Conservation (phyloP, 1,139 yeast species). For the Suhomyces wounanorum region DNA sequence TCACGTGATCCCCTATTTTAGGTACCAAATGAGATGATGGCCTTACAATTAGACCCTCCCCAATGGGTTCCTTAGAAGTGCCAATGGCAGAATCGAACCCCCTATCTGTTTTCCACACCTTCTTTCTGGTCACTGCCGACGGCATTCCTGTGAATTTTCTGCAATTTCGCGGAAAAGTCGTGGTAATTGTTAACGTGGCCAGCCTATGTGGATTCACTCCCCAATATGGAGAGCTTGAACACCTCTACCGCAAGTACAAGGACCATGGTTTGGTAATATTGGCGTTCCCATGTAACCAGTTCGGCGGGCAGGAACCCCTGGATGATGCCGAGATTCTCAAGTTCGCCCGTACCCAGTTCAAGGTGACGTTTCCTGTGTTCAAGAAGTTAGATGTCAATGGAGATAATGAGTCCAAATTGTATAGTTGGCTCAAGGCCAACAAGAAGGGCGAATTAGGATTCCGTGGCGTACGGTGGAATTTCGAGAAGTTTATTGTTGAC, state of each 20-base stretch:
- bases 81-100: neutral
- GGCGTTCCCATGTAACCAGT: slow-evolving; percentile 50
- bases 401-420: slow-evolving; percentile 30
- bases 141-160: slow-evolving; percentile 19
- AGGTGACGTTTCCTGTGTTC: slow-evolving; percentile 49
- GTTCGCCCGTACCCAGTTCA: slow-evolving; percentile 67
- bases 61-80: neutral
- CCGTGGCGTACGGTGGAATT: slow-evolving; percentile 89
- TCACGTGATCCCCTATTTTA: neutral
- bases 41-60: neutral
- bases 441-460: slow-evolving; percentile 66
- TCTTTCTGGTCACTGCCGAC: slow-evolving; percentile 9
- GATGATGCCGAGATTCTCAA: slow-evolving; percentile 61
- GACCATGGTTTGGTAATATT: slow-evolving; percentile 35
- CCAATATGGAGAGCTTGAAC: slow-evolving; percentile 40
- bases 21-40: neutral
- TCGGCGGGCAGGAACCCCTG: slow-evolving; percentile 68
- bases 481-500: slow-evolving; percentile 84
- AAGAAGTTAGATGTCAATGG: slow-evolving; percentile 43
- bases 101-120: slow-evolving; percentile 20
- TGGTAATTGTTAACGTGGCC: slow-evolving; percentile 48
- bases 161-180: slow-evolving; percentile 33
- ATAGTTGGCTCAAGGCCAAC: slow-evolving; percentile 30
- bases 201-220: slow-evolving; percentile 48
- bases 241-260: slow-evolving; percentile 34